Conservation (phyloP, 257 asterid species). For the Marsdenia floribunda region DNA sequence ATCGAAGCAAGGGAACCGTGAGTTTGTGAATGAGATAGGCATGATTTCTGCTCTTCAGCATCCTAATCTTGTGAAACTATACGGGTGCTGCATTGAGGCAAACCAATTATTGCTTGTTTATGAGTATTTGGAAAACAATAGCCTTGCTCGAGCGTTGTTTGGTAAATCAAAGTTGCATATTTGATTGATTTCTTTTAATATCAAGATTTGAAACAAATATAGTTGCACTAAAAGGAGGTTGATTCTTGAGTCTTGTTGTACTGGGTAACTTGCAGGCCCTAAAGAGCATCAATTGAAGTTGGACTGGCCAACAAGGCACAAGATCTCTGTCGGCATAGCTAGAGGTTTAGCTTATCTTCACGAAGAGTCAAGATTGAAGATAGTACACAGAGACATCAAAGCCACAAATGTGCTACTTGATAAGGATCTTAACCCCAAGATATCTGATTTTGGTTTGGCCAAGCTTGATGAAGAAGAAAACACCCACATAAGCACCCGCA, state of each 20-base stretch:
- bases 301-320: slow-evolving; percentile 34
- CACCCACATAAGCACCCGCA: slow-evolving; percentile 33
- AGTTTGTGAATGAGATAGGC: slow-evolving; percentile 77
- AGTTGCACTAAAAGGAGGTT: background rate
- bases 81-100: slow-evolving; percentile 74
- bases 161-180: slow-evolving; percentile 31
- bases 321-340: slow-evolving; percentile 33
- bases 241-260: background rate
- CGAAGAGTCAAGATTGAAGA: slow-evolving; percentile 33
- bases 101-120: slow-evolving; percentile 65
- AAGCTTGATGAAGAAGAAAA: slow-evolving; percentile 28
- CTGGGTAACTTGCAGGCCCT: slow-evolving; percentile 15
- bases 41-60: slow-evolving; percentile 85
- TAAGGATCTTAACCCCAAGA: slow-evolving; percentile 32
- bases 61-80: slow-evolving; percentile 68
- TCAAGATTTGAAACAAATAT: no score
- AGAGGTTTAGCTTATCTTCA: slow-evolving; percentile 38
- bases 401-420: slow-evolving; percentile 38
- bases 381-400: slow-evolving; percentile 38
- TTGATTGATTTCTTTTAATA: background rate
- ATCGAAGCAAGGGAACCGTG: slow-evolving; percentile 85
- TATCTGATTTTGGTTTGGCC: slow-evolving; percentile 42
- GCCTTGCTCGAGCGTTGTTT: slow-evolving; percentile 77
- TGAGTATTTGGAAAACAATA: slow-evolving; percentile 74
- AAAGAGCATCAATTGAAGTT: slow-evolving; percentile 24